Conservation (phyloP, 352 stramenopile genomes). For the Phytopythium mirpurense region DNA sequence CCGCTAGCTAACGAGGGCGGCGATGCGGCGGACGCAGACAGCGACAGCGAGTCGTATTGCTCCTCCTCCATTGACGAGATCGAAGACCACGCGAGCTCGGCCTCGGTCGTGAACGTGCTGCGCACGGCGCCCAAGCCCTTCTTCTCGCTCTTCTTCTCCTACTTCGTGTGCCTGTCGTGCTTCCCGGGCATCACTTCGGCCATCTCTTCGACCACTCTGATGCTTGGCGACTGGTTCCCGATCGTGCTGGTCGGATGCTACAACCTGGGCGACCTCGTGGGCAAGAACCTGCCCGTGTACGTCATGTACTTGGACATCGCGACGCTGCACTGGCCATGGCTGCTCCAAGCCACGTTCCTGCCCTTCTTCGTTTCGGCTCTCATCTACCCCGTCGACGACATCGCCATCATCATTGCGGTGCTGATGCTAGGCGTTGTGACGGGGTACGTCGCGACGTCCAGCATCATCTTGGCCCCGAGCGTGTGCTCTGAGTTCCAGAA, state of each 20-base stretch:
- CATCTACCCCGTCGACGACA: constrained; percentile 50
- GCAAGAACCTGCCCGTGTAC: constrained; percentile 75
- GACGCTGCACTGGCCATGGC: constrained; percentile 63
- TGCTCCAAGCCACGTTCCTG: constrained; percentile 58
- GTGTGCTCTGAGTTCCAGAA: constrained; percentile 76
- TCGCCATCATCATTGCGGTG: constrained; percentile 43
- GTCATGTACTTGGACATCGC: constrained; percentile 64
- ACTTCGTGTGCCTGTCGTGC: constrained; percentile 72
- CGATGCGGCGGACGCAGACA: constrained; percentile 15
- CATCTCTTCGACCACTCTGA: constrained; percentile 54
- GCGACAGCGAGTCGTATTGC: constrained; percentile 34
- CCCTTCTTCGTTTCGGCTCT: constrained; percentile 61
- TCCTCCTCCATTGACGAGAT: constrained; percentile 25
- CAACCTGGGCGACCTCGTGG: constrained; percentile 69
- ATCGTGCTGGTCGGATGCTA: constrained; percentile 74
- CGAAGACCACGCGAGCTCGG: constrained; percentile 31
- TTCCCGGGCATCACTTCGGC: constrained; percentile 75
- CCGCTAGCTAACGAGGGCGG: constrained; percentile 10
- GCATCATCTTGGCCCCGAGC: constrained; percentile 70
- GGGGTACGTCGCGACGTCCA: constrained; percentile 73
- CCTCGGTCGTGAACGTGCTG: constrained; percentile 53
- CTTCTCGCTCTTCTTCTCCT: constrained; percentile 74
- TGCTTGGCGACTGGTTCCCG: constrained; percentile 64
- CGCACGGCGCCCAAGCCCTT: constrained; percentile 65
- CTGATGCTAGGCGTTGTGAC: constrained; percentile 59